Evolutionary conservation across 306 rosid species (phyloP).

Genomic region (Cucurbita moschata): DNA sequence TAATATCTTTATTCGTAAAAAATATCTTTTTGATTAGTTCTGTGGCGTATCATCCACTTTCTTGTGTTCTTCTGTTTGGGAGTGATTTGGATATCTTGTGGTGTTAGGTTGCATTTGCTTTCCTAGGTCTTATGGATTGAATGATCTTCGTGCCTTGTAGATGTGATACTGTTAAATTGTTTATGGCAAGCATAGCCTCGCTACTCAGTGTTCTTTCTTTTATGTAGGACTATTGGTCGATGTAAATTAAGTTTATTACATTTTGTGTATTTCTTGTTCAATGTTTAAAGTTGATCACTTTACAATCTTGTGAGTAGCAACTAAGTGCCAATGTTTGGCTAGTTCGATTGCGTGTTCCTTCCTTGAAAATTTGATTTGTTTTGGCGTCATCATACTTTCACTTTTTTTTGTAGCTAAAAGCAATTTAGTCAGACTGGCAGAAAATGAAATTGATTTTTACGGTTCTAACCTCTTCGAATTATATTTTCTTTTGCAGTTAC

Average conservation of each 20-base stretch:
- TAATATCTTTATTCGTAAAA: neutral
- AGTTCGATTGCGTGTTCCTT: neutral
- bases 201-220: neutral
- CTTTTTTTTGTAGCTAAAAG: neutral
- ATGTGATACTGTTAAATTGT: neutral
- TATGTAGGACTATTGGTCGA: neutral
- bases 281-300: neutral
- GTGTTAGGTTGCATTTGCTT: neutral
- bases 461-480: neutral
- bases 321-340: neutral
- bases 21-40: neutral
- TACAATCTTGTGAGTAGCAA: neutral
- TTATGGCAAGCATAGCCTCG: neutral
- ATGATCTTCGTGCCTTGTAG: neutral
- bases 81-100: neutral
- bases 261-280: neutral
- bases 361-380: neutral
- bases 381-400: neutral
- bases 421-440: neutral
- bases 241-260: too few relatives aligned
- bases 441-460: neutral
- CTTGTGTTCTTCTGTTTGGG: neutral
- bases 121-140: neutral
- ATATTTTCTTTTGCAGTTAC: slow-evolving; percentile 41
- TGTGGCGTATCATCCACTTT: neutral